These are phyloP conservation scores for Paxillus rubicundulus DNA, from an alignment of 768 basidiomycete species.

Conservation along the genomic window DNA sequence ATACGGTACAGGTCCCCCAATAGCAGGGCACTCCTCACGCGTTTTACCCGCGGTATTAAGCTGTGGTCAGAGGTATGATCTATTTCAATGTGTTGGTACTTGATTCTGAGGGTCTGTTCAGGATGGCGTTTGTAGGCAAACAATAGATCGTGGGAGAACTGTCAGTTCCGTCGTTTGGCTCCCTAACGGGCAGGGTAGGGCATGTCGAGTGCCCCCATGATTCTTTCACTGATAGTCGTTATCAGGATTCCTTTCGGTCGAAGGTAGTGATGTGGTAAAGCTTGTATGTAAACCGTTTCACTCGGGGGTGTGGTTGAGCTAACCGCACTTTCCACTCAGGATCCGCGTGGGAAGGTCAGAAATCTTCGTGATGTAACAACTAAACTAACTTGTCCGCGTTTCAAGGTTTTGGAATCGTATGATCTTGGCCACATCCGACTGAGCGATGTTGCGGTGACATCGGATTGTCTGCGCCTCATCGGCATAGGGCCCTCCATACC, in stretches of 20 bases:
- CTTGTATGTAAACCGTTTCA: slow-evolving; percentile 31
- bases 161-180: slow-evolving; percentile 52
- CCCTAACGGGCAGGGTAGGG: slow-evolving; percentile 44
- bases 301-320: neutral
- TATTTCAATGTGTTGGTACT: neutral
- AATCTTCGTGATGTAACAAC: neutral
- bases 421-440: slow-evolving; percentile 42
- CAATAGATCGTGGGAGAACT: slow-evolving; percentile 43
- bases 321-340: slow-evolving; percentile 27
- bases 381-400: neutral
- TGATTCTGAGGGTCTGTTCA: slow-evolving; percentile 15
- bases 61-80: slow-evolving; percentile 47
- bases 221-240: neutral
- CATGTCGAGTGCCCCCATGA: neutral
- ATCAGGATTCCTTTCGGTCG: slow-evolving; percentile 50
- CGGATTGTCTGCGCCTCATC: slow-evolving; percentile 44
- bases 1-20: slow-evolving; percentile 42
- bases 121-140: slow-evolving; percentile 49
- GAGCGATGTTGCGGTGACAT: slow-evolving; percentile 50
- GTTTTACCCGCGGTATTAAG: slow-evolving; percentile 47
- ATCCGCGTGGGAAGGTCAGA: slow-evolving; percentile 39
- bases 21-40: slow-evolving; percentile 44
- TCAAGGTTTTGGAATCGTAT: slow-evolving; percentile 39
- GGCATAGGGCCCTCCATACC: slow-evolving; percentile 45
- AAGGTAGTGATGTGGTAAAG: slow-evolving; percentile 45